phyloP scores from a whole-genome alignment of 345 rosid species.

The Salix exigua region DNA sequence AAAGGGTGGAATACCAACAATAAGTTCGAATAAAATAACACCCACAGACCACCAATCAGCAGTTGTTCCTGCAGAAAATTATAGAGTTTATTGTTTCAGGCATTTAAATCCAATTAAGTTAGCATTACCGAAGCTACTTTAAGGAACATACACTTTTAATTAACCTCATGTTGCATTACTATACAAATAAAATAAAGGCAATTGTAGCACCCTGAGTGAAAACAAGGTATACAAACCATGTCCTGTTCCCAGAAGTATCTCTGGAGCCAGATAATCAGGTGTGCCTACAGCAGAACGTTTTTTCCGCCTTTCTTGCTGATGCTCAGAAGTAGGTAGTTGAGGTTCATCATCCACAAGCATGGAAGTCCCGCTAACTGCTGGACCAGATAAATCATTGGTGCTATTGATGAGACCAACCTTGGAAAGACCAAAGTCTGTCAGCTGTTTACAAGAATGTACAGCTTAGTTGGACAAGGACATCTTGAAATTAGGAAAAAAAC shows the following conservation, averaged over 20 bases:
- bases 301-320: constrained; percentile 68
- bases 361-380: constrained; percentile 74
- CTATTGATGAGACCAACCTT: constrained; percentile 98
- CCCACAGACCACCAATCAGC: constrained; percentile 99
- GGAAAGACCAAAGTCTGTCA: constrained; percentile 87
- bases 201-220: constrained; percentile 24
- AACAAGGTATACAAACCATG: constrained; percentile 72
- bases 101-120: not conserved
- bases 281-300: constrained; percentile 99
- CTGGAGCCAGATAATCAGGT: constrained; percentile 99
- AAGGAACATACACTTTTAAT: not conserved
- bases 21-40: constrained; percentile 80
- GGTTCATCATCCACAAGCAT: constrained; percentile 85
- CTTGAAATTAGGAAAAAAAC: not conserved
- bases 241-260: constrained; percentile 97
- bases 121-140: not conserved
- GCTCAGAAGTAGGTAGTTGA: constrained; percentile 50
- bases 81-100: not conserved
- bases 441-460: constrained; percentile 36
- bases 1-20: constrained; percentile 98
- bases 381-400: constrained; percentile 97
- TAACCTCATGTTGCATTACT: not conserved
- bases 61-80: constrained; percentile 65
- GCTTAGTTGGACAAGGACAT: not conserved
- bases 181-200: constrained; percentile 14